Evolutionary conservation across 371 early-diverging fungal genomes (phyloP), one percentile per base, ranked within the genome.

Genomic region (Mortierella sp.): DNA sequence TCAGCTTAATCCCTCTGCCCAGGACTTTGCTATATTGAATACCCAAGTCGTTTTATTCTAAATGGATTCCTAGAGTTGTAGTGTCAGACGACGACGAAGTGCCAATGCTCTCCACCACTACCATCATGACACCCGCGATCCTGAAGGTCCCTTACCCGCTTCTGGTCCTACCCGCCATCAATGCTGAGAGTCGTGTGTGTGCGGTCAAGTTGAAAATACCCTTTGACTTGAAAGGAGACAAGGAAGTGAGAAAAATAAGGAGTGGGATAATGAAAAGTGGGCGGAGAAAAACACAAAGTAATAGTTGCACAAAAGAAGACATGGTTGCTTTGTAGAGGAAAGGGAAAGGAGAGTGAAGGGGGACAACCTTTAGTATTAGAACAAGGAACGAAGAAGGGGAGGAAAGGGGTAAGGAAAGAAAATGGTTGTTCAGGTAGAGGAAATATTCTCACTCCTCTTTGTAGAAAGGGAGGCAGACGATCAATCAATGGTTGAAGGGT

Each of bases 371-470:
- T 49, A 12, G 18, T 49, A 4, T 16, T 18, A 49, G 49, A 49
- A 16, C 1, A 49, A 21, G 12, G 27, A 27, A 58, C 10, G 27
- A 12, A 3, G 12, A 5, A 35, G 35, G 18, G 12, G 29, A 35
- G 35, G 16, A 18, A 32, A 35, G 38, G 35, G 32, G 29, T 29
- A 35, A 4, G 1, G 35, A n/a, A 58, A 32, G 29, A 3, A 29
- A 56, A 56, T 0, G 29, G 4, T 16, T 6, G 11, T 5, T 6
- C 18, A 6, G 41, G 41, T 41, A 54, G 54, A 24, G 24, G 29
- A 63, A 63, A 63, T 63, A 32, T 63, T 63, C 63, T 63, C 63
- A 63, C 35, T 63, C 63, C 63, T 63, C 63, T 63, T 63, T 63
- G 11, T 4, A n/a, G 24, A 7, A 24, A 24, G 8, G 16, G 4